Evolutionary conservation across 169 alveolate genomes (phyloP), one percentile per base, ranked within the genome.

Genomic region (Plasmodium vinckei): DNA sequence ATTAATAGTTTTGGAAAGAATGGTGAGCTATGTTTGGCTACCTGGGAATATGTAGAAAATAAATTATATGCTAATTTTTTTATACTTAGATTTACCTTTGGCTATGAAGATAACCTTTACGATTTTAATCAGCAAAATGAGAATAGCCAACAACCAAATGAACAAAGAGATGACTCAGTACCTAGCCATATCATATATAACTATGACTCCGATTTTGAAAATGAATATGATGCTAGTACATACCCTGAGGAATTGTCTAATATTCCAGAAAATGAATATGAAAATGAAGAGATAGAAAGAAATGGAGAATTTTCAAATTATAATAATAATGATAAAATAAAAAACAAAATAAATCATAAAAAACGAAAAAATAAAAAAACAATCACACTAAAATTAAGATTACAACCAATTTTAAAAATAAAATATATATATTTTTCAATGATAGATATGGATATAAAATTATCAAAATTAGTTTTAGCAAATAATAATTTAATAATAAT

Each of bases 1-100:
- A 75, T 75, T 23, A 75, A 75, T 19, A 75, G 75, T 42, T 75
- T 75, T 75, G 88, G 88, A 13, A 61, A 61, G 15, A 75, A 75
- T 49, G 88, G 88, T 17, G 88, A 75, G 23, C 57, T 75, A 0
- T 75, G 88, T 63, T 75, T 75, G 19, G 73, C 53, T 17, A 75
- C 88, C 0, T 75, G 88, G 88, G 88, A 75, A 21, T 63, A n/a
- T 57, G 17, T 19, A 46, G 47, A 25, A 6, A 21, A 5, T 2
- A 75, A 75, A 49, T 47, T 75, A 73, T 75, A 61, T 13, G 27
- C 53, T 9, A 75, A 75, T 33, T 75, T 75, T 44, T 75, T 63
- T 17, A 25, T 75, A 17, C 25, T 75, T 33, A 61, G 73, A 75
- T 75, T 75, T 75, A 5, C 51, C 2, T 75, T 75, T 42, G 23